Percentiles rank a stretch among this genome's conserved stretches.
phyloP scores from a whole-genome alignment of 495 filamentous ascomycete species.

The Letharia columbiana region DNA sequence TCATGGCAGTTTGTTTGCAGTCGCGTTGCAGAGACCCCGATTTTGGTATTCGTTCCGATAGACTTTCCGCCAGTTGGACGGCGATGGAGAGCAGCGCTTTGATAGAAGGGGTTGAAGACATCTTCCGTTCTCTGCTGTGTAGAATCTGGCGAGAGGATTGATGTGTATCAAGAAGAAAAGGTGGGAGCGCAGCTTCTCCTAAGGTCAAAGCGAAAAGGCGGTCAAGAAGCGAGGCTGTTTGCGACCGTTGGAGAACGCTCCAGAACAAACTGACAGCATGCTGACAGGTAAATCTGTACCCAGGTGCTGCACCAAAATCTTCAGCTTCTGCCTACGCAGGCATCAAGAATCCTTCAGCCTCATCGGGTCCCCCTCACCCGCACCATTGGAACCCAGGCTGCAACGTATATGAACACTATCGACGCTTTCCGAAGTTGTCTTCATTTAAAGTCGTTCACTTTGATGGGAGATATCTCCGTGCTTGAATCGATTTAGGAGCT shows the following conservation, averaged over 20 bases:
- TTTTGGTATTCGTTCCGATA: constrained; percentile 2
- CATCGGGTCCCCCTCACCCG: not conserved
- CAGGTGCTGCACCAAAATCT: not conserved
- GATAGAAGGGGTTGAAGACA: not conserved
- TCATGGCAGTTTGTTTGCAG: not conserved
- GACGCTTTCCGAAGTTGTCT: not conserved
- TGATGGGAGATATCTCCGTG: not conserved
- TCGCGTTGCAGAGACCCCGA: not conserved
- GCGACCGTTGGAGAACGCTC: not conserved
- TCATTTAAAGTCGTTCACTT: not conserved
- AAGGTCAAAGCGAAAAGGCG: not conserved
- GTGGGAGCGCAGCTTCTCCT: not conserved
- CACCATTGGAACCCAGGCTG: not conserved
- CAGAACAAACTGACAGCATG: not conserved
- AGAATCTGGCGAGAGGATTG: not conserved
- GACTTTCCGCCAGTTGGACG: not conserved
- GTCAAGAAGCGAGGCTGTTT: not conserved
- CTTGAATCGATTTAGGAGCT: not conserved
- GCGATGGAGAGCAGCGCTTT: not conserved
- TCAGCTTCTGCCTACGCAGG: not conserved
- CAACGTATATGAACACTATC: not conserved
- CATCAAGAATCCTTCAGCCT: constrained; percentile 3
- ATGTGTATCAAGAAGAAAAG: not conserved
- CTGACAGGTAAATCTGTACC: not conserved
- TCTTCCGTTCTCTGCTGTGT: not conserved